Evolutionary conservation across 1,284 basidiomycete genomes (phyloP).

Genomic region (Xanthoconium separans): DNA sequence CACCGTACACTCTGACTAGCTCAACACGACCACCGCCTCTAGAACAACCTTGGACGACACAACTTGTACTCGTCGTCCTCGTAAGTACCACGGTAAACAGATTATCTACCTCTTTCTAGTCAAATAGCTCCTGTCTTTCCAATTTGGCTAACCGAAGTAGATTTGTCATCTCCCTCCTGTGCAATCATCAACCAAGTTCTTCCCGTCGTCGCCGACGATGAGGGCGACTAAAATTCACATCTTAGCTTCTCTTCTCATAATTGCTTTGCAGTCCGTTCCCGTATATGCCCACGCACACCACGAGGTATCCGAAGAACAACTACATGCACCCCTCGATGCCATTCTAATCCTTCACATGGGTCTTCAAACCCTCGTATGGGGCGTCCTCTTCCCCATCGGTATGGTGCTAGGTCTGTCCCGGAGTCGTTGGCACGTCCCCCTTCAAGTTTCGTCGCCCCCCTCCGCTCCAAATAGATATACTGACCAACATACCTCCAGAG

Average conservation of each 20-base stretch:
- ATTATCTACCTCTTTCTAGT: background rate
- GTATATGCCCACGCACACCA: constrained; percentile 58
- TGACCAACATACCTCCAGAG: constrained; percentile 40
- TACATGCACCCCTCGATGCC: constrained; percentile 68
- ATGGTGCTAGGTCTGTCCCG: constrained; percentile 84
- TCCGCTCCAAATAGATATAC: background rate
- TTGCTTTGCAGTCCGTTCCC: constrained; percentile 5
- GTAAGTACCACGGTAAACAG: too few relatives aligned
- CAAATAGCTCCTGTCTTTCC: background rate
- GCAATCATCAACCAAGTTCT: background rate
- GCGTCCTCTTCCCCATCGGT: constrained; percentile 79
- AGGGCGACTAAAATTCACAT: background rate
- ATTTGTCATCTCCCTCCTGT: background rate
- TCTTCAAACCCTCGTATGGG: constrained; percentile 78
- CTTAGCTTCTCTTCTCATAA: constrained; percentile 10
- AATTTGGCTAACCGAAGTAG: background rate
- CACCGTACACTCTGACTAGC: too few relatives aligned
- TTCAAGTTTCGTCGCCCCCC: constrained; percentile 54
- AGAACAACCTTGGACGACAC: too few relatives aligned
- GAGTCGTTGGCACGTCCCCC: constrained; percentile 83
- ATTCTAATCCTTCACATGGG: constrained; percentile 81
- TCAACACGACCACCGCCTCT: too few relatives aligned
- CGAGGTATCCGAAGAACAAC: constrained; percentile 61
- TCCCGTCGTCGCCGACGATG: background rate
- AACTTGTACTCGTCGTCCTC: too few relatives aligned